These are phyloP conservation scores for Trametes cingulata DNA, from an alignment of 768 basidiomycete genomes.

Conservation along the genomic window DNA sequence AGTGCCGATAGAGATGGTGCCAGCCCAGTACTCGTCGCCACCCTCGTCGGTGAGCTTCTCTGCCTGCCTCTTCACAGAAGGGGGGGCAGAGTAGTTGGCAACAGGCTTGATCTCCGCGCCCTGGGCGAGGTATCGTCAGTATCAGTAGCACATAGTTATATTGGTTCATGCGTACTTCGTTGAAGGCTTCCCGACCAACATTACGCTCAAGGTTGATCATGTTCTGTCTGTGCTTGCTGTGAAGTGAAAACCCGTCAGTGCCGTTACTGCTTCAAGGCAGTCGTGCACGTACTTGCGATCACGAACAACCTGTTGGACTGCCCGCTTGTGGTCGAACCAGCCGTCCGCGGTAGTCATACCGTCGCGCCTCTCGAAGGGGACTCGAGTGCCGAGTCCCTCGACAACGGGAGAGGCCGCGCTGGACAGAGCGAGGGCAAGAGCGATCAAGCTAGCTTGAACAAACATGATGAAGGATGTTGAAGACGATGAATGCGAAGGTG, in stretches of 20 bases:
- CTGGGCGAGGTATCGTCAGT: background rate
- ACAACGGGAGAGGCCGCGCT: slow-evolving; percentile 12
- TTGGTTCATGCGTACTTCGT: background rate
- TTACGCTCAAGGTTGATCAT: slow-evolving; percentile 18
- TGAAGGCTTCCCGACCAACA: slow-evolving; percentile 12
- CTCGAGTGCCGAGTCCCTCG: slow-evolving; percentile 5
- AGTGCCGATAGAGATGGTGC: slow-evolving; percentile 48
- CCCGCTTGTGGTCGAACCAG: slow-evolving; percentile 17
- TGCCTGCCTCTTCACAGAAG: slow-evolving; percentile 18
- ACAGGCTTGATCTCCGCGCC: slow-evolving; percentile 22
- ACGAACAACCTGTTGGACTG: background rate
- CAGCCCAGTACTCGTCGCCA: slow-evolving; percentile 39
- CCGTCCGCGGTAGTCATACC: slow-evolving; percentile 18
- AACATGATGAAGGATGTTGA: slow-evolving; percentile 10
- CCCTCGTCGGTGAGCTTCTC: slow-evolving; percentile 27
- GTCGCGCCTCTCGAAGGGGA: slow-evolving; percentile 17
- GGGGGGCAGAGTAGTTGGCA: background rate
- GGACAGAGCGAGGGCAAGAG: slow-evolving; percentile 14
- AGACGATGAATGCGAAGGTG: too few relatives aligned
- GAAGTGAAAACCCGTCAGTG: background rate
- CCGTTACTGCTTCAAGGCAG: background rate
- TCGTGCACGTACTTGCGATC: slow-evolving; percentile 15
- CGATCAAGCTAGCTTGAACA: slow-evolving; percentile 11
- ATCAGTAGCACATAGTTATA: background rate
- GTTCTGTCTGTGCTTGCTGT: slow-evolving; percentile 25